These are phyloP conservation scores for Ogataea parapolymorpha DNA, from an alignment of 805 yeast genomes.

Conservation along the genomic window DNA sequence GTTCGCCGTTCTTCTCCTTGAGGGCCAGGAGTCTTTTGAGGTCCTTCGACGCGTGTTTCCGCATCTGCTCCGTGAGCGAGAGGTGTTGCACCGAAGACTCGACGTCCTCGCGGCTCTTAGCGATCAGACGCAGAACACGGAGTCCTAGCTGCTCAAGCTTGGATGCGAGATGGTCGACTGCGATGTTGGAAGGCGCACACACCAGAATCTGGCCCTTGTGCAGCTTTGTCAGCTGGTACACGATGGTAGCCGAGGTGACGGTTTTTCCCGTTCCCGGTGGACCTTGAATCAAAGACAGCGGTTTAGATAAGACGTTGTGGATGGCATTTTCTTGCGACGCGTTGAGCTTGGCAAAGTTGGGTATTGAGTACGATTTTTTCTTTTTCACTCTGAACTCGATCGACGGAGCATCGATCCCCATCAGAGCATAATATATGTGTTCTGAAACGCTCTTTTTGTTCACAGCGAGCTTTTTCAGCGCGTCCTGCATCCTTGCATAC, in stretches of 20 bases:
- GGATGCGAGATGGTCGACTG: slow-evolving; percentile 84
- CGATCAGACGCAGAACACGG: slow-evolving; percentile 72
- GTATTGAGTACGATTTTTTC: slow-evolving; percentile 60
- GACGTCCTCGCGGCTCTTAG: slow-evolving; percentile 77
- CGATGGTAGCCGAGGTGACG: slow-evolving; percentile 85
- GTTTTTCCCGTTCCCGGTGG: slow-evolving; percentile 98
- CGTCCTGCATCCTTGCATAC: slow-evolving; percentile 79
- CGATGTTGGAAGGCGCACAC: slow-evolving; percentile 95
- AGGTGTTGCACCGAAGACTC: slow-evolving; percentile 59
- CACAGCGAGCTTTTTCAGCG: slow-evolving; percentile 68
- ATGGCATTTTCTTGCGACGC: slow-evolving; percentile 80
- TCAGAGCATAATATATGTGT: slow-evolving; percentile 67
- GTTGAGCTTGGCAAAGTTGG: slow-evolving; percentile 68
- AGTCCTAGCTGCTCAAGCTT: slow-evolving; percentile 70
- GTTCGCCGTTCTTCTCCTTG: slow-evolving; percentile 66
- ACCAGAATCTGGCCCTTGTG: slow-evolving; percentile 69
- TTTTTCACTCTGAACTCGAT: slow-evolving; percentile 58
- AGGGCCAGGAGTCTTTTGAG: slow-evolving; percentile 56
- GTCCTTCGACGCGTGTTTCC: slow-evolving; percentile 47
- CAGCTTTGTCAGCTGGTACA: slow-evolving; percentile 66
- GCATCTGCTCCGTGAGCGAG: slow-evolving; percentile 54
- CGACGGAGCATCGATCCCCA: slow-evolving; percentile 75
- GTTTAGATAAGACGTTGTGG: slow-evolving; percentile 59
- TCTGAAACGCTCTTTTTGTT: slow-evolving; percentile 67
- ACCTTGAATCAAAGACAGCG: slow-evolving; percentile 83